Evolutionary conservation across 225 moss, liverwort and hornwort species (phyloP), one percentile per base, ranked within the genome.

Genomic region (Bryoerythrophyllum caledonicum): DNA sequence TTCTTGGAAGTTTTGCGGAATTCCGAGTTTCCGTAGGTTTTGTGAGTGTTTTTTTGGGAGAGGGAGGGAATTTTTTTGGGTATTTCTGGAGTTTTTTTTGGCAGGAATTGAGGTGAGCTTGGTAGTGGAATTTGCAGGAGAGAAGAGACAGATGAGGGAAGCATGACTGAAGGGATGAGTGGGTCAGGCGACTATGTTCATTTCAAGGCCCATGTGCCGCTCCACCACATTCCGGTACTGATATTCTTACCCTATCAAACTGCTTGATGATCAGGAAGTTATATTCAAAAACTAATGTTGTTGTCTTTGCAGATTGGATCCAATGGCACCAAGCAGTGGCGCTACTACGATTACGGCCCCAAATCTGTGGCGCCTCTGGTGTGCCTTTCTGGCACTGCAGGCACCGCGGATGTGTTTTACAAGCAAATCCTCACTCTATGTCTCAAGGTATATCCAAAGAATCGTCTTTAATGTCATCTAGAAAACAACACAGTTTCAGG

Each of bases 381-480:
- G 30, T 99, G 99, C 65, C 83, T 99, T 11, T 99, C 90, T 68
- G 99, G 95, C 30, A 91, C 89, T 38, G 89, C 99, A 7, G 99
- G 95, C 63, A 92, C 91, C 32, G 99, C 99, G 23, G 99, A 95
- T 66, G 95, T 99, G 27, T 99, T 99, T 43, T 99, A 99, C 87
- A 99, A 99, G 82, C 99, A 99, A 68, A 93, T 99, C 58, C 82
- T 99, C 37, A 87, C 84, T 25, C 76, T 99, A 4, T 90, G 93
- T 48, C 65, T 86, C n/a, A 95, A 87, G 91, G 93, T 93, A 77
- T 37, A 5, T n/a, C n/a, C n/a, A n/a, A n/a, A n/a, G n/a, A n/a
- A 51, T 64, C 17, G 48, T 49, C 6, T 17, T 49, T 17, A 49
- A 17, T 46, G 15, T 16, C 15, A 44, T 44, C 15, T 14, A 44